Evolutionary conservation across 768 basidiomycete genomes (phyloP).

Genomic region (Kwoniella pini): DNA sequence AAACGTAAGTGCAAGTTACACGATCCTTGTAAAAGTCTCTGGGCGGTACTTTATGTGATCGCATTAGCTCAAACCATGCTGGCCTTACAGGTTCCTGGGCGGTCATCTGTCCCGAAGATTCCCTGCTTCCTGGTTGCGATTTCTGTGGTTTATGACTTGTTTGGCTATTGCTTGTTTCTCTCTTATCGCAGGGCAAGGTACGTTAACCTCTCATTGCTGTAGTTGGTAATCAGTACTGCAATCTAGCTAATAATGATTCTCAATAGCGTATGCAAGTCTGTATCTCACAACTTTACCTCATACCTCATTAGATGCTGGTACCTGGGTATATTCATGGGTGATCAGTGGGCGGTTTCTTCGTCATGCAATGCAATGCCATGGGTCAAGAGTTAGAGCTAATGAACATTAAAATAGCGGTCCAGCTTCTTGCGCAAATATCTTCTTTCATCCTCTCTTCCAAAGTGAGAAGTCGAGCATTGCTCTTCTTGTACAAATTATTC

Average conservation of each 20-base stretch:
- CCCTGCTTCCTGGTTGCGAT: slow-evolving; percentile 56
- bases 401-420: slow-evolving; percentile 29
- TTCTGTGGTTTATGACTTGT: slow-evolving; percentile 57
- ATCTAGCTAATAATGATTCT: not conserved
- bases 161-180: slow-evolving; percentile 55
- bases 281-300: slow-evolving; percentile 57
- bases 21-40: not conserved
- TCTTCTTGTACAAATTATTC: slow-evolving; percentile 56
- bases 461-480: slow-evolving; percentile 55
- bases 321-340: slow-evolving; percentile 57
- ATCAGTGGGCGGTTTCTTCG: slow-evolving; percentile 44
- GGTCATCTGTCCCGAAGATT: slow-evolving; percentile 52
- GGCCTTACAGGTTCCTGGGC: slow-evolving; percentile 54
- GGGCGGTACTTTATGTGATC: not conserved
- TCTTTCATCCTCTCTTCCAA: slow-evolving; percentile 55
- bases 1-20: slow-evolving; percentile 44
- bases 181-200: slow-evolving; percentile 57
- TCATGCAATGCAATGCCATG: no score
- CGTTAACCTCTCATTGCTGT: slow-evolving; percentile 5
- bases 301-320: slow-evolving; percentile 55
- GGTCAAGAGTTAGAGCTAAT: no score
- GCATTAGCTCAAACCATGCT: no score
- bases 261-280: slow-evolving; percentile 54
- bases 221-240: no score
- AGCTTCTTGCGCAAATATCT: slow-evolving; percentile 50